Evolutionary conservation across 2,329 filamentous ascomycete genomes (phyloP).

Genomic region (Phyllosticta capitalensis): DNA sequence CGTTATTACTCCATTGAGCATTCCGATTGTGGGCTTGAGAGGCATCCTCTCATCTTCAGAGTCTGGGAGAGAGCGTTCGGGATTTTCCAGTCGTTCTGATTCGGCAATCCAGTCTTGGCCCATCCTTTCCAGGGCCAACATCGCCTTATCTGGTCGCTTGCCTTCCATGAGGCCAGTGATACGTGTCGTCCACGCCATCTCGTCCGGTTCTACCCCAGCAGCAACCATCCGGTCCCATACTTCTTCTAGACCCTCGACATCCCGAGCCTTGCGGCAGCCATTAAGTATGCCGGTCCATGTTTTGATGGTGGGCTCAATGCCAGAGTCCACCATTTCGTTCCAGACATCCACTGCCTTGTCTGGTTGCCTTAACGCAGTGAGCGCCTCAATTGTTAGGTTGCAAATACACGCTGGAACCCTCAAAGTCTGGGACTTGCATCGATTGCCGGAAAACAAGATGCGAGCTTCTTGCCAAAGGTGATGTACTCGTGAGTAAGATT

Average conservation of each 20-base stretch:
- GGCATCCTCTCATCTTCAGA: background rate
- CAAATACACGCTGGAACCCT: constrained; percentile 18
- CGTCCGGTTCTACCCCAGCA: constrained; percentile 53
- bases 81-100: constrained; percentile 5
- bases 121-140: constrained; percentile 59
- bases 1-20: constrained; percentile 62
- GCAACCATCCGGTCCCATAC: constrained; percentile 57
- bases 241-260: constrained; percentile 50
- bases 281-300: constrained; percentile 68
- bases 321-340: constrained; percentile 46
- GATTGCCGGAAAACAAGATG: background rate
- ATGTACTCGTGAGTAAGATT: constrained; percentile 15
- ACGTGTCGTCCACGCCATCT: constrained; percentile 58
- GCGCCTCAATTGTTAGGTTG: constrained; percentile 38
- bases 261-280: constrained; percentile 54
- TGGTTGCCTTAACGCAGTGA: constrained; percentile 35
- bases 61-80: background rate
- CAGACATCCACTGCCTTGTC: constrained; percentile 44
- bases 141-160: constrained; percentile 43
- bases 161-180: constrained; percentile 55
- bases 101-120: constrained; percentile 46
- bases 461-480: constrained; percentile 12
- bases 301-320: constrained; percentile 48
- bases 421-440: background rate
- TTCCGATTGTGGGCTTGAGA: constrained; percentile 51